Conservation (phyloP, 805 yeast genomes). For the Suhomyces prunicola region DNA sequence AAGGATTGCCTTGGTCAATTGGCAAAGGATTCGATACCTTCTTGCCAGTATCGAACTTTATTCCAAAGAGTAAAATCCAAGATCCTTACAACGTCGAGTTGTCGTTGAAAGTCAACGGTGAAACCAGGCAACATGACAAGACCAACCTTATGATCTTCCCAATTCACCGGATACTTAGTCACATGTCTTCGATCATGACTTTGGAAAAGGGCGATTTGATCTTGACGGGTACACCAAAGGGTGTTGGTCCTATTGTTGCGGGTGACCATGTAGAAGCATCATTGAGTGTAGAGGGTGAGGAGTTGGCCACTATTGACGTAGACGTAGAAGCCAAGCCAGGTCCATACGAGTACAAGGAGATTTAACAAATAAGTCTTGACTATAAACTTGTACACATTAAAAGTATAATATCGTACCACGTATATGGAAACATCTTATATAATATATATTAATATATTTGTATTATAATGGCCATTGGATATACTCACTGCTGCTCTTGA, state of each 20-base stretch:
- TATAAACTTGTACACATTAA: no score
- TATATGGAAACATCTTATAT: no score
- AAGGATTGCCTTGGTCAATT: conserved; percentile 95
- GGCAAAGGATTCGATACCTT: conserved; percentile 98
- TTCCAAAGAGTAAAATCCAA: conserved; percentile 61
- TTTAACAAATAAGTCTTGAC: conserved; percentile 8
- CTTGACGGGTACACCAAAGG: conserved; percentile 96
- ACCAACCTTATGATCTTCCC: conserved; percentile 86
- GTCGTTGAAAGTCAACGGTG: conserved; percentile 66
- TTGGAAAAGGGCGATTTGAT: conserved; percentile 87
- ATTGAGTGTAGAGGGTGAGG: conserved; percentile 52
- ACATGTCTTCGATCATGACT: conserved; percentile 88
- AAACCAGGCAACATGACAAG: conserved; percentile 65
- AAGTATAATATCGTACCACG: no score
- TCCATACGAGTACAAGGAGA: conserved; percentile 38
- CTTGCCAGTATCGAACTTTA: conserved; percentile 75
- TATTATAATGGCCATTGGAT: no score
- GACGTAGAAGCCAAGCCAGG: conserved; percentile 53
- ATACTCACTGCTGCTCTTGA: no score
- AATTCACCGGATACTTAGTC: conserved; percentile 72
- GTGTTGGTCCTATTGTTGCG: conserved; percentile 80
- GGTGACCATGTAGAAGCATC: conserved; percentile 77
- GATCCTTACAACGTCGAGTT: conserved; percentile 72
- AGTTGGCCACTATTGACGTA: conserved; percentile 52
- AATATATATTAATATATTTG: no score